phyloP scores from a whole-genome alignment of 1,284 basidiomycete species.

The Anthracocystis setariae region DNA sequence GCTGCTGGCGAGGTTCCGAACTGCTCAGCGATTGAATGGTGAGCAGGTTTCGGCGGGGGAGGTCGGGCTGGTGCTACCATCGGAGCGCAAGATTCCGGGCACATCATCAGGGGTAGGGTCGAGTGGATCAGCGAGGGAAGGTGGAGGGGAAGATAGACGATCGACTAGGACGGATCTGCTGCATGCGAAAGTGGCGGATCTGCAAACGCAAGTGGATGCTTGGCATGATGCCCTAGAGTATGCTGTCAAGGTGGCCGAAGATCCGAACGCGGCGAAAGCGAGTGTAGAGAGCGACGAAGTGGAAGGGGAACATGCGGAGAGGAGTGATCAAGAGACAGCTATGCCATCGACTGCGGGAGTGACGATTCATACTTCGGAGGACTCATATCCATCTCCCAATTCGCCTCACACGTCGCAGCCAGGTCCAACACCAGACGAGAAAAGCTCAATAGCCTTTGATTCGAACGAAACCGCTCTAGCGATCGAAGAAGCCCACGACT shows the following conservation, averaged over 20 bases:
- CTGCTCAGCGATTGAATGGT: constrained; percentile 25
- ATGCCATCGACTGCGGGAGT: no score
- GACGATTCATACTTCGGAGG: no score
- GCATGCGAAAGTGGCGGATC: constrained; percentile 33
- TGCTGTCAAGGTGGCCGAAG: constrained; percentile 5
- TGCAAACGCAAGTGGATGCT: constrained; percentile 31
- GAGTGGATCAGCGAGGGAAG: background rate
- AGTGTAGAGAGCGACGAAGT: background rate
- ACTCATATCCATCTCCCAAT: background rate
- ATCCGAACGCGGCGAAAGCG: background rate
- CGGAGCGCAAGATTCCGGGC: constrained; percentile 16
- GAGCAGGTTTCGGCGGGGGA: constrained; percentile 22
- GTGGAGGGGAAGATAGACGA: background rate
- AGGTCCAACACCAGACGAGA: background rate
- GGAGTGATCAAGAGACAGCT: no score
- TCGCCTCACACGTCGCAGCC: background rate
- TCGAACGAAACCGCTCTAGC: background rate
- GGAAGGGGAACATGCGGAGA: background rate
- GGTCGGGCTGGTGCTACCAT: constrained; percentile 27
- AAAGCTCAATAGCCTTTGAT: background rate
- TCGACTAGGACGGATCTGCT: constrained; percentile 33
- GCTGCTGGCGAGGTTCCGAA: constrained; percentile 14
- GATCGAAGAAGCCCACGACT: constrained; percentile 8
- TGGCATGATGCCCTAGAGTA: constrained; percentile 22
- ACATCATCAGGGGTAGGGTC: background rate